Evolutionary conservation across 257 asterid species (phyloP).

Genomic region (Petunia secreta): DNA sequence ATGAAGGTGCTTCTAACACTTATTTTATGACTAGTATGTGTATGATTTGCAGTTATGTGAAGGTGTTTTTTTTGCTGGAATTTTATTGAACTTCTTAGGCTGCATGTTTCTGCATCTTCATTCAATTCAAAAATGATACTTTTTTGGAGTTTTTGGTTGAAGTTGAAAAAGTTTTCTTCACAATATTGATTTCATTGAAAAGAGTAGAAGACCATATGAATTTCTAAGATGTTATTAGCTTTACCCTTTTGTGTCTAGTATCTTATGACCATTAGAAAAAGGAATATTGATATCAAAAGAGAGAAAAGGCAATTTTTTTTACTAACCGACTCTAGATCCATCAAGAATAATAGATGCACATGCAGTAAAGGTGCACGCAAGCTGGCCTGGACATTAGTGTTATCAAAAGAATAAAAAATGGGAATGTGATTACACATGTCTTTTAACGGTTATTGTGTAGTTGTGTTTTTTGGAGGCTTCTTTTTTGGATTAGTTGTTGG

Average conservation of each 20-base stretch:
- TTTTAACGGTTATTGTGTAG: neutral
- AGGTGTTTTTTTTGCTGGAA: neutral
- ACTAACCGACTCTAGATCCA: neutral
- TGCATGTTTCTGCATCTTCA: neutral
- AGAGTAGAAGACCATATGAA: neutral
- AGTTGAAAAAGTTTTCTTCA: neutral
- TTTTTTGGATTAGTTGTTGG: neutral
- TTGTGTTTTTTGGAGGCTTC: neutral
- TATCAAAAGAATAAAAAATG: neutral
- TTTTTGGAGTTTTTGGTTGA: neutral
- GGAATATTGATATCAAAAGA: neutral
- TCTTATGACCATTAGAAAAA: neutral
- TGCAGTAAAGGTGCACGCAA: neutral
- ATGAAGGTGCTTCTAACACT: neutral
- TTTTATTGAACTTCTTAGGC: neutral
- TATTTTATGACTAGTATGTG: neutral
- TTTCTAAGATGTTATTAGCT: neutral
- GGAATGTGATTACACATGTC: neutral
- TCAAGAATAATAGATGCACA: neutral
- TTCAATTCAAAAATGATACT: neutral
- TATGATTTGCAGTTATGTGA: neutral
- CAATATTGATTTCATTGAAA: neutral
- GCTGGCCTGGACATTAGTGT: no score
- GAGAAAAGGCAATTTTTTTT: neutral
- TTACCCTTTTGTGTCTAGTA: neutral